phyloP scores from a whole-genome alignment of 1,139 yeast species.

The Candida buenavistaensis region DNA sequence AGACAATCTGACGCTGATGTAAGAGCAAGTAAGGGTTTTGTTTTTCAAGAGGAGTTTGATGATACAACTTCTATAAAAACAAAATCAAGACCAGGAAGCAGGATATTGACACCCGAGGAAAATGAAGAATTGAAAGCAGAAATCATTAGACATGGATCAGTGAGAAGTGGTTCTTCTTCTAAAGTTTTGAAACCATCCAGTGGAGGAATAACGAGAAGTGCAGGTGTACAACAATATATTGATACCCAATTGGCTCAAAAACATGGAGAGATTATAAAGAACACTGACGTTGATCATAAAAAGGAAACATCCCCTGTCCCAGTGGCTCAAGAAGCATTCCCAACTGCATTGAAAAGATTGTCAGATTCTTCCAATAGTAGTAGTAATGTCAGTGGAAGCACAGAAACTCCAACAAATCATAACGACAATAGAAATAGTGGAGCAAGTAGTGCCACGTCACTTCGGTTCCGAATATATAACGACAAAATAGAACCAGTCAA shows the following conservation, averaged over 20 bases:
- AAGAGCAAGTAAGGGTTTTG: constrained; percentile 14
- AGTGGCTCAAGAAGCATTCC: constrained; percentile 1
- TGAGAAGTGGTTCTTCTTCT: constrained; percentile 5
- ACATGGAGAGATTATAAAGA: constrained; percentile 2
- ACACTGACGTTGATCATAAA: constrained; percentile 1
- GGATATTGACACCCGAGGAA: constrained; percentile 5
- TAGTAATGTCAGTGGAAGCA: constrained; percentile 1
- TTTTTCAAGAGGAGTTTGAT: constrained; percentile 35
- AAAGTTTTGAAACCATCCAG: constrained; percentile 1
- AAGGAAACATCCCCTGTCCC: constrained; percentile 1
- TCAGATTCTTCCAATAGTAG: constrained; percentile 4
- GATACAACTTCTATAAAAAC: constrained; percentile 14
- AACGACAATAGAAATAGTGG: constrained; percentile 8
- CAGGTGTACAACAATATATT: constrained; percentile 4
- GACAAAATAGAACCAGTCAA: constrained; percentile 12
- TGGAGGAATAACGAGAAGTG: constrained; percentile 3
- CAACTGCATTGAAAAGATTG: constrained; percentile 7
- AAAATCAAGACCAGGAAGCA: constrained; percentile 10
- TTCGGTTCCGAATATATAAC: constrained; percentile 7
- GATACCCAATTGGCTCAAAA: constrained; percentile 7
- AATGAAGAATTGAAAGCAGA: constrained; percentile 9
- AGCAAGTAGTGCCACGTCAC: constrained; percentile 6
- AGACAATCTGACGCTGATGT: constrained; percentile 12
- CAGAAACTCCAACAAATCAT: neutral
- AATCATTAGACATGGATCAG: constrained; percentile 11